phyloP scores from a whole-genome alignment of 2,329 filamentous ascomycete genomes.

The Colletotrichum sublineola region DNA sequence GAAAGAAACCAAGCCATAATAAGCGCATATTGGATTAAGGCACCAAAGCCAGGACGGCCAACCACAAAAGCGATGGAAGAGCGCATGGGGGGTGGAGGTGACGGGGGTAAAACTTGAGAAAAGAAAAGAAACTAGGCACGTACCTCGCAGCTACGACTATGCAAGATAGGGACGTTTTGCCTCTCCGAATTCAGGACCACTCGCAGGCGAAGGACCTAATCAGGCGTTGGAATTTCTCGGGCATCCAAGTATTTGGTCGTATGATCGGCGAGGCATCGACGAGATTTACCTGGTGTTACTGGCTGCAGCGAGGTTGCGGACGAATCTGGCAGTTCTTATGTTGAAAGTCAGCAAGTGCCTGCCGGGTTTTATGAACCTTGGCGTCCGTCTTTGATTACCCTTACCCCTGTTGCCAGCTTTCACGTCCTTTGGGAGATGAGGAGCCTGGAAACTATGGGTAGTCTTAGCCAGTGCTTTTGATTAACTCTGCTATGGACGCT shows the following conservation, averaged over 20 bases:
- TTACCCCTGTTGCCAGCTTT: conserved; percentile 21
- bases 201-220: conserved; percentile 7
- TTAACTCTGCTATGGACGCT: background rate
- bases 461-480: conserved; percentile 4
- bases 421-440: conserved; percentile 10
- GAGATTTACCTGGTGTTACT: conserved; percentile 24
- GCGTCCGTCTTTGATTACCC: background rate
- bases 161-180: conserved; percentile 7
- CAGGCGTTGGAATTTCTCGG: conserved; percentile 12
- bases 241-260: conserved; percentile 25
- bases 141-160: conserved; percentile 23
- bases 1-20: conserved; percentile 25
- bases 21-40: conserved; percentile 4
- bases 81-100: background rate
- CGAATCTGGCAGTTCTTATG: conserved; percentile 19
- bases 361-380: conserved; percentile 6
- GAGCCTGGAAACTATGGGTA: conserved; percentile 8
- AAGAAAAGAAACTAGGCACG: conserved; percentile 33
- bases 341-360: conserved; percentile 33
- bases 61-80: conserved; percentile 24
- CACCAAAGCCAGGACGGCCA: conserved; percentile 1
- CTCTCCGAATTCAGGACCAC: conserved; percentile 17
- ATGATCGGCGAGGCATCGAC: conserved; percentile 23
- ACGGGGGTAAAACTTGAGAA: conserved; percentile 18
- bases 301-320: conserved; percentile 11